Evolutionary conservation across 768 basidiomycete genomes (phyloP).

Genomic region (Agrocybe chaxingu): DNA sequence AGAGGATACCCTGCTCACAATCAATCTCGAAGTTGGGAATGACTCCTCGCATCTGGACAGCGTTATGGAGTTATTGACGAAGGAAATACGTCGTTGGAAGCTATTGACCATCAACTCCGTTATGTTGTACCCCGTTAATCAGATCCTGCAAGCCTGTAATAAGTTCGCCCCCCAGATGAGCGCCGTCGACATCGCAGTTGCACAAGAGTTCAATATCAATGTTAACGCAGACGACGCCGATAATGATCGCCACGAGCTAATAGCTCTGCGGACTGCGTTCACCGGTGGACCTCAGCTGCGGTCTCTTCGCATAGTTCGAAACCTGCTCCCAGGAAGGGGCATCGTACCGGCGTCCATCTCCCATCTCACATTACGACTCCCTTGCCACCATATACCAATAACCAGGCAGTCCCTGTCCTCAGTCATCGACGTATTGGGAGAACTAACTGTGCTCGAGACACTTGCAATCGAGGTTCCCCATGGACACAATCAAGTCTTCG

Average conservation of each 20-base stretch:
- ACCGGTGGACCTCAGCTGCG: conserved; percentile 30
- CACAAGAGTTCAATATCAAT: conserved; percentile 26
- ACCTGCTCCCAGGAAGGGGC: conserved; percentile 30
- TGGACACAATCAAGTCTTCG: conserved; percentile 25
- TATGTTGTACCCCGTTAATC: conserved; percentile 33
- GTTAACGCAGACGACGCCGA: conserved; percentile 11
- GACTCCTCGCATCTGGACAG: conserved; percentile 25
- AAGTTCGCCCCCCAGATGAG: conserved; percentile 32
- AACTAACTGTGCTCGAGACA: conserved; percentile 35
- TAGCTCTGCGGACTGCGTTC: conserved; percentile 27
- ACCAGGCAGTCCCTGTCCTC: conserved; percentile 18
- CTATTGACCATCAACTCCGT: conserved; percentile 37
- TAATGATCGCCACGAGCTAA: conserved; percentile 18
- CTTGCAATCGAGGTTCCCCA: conserved; percentile 37
- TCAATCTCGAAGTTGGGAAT: conserved; percentile 38
- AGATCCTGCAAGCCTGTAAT: conserved; percentile 34
- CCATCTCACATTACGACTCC: conserved; percentile 30
- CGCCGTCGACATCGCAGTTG: conserved; percentile 26
- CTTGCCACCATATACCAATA: conserved; percentile 13
- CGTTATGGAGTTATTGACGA: conserved; percentile 38
- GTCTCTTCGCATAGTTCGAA: conserved; percentile 29
- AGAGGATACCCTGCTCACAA: conserved; percentile 36
- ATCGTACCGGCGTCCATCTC: conserved; percentile 31
- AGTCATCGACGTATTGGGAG: conserved; percentile 29
- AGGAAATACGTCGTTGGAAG: conserved; percentile 40